A percentile compares a stretch with the other conserved stretches of the same genome.
Conservation (phyloP, 169 alveolate species). For the Plasmodium reichenowi region DNA sequence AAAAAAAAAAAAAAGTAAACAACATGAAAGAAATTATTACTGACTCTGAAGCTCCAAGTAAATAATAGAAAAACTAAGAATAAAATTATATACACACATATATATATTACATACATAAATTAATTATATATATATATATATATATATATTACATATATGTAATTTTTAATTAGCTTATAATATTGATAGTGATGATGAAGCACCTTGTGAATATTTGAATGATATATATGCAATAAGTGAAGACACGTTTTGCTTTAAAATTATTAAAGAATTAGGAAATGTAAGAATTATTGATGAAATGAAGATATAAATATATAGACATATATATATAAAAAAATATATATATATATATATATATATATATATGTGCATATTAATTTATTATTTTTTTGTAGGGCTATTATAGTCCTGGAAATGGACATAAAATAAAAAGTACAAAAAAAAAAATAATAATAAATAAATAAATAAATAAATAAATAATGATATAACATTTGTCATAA, state of each 20-base stretch:
- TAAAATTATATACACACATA: background rate
- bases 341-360: background rate
- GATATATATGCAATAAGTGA: conserved; percentile 74
- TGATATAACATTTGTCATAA: background rate
- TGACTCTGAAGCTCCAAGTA: conserved; percentile 78
- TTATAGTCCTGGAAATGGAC: conserved; percentile 75
- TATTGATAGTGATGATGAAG: conserved; percentile 77
- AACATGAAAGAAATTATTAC: conserved; percentile 40
- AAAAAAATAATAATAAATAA: background rate
- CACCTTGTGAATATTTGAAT: conserved; percentile 73
- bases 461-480: background rate
- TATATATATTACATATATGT: background rate
- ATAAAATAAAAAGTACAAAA: conserved; percentile 72
- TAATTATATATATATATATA: too few species aligned
- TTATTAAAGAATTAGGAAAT: conserved; percentile 63
- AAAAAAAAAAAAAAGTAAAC: background rate
- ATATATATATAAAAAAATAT: background rate
- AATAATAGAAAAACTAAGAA: background rate
- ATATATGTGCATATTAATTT: background rate
- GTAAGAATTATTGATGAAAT: background rate
- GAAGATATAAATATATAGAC: too few species aligned
- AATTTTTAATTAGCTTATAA: conserved; percentile 47
- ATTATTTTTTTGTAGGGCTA: conserved; percentile 60
- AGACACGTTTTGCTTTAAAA: conserved; percentile 73
- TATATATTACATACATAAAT: background rate